Conservation (phyloP, 176 grass and related monocot genomes). For the Musa itinerans region DNA sequence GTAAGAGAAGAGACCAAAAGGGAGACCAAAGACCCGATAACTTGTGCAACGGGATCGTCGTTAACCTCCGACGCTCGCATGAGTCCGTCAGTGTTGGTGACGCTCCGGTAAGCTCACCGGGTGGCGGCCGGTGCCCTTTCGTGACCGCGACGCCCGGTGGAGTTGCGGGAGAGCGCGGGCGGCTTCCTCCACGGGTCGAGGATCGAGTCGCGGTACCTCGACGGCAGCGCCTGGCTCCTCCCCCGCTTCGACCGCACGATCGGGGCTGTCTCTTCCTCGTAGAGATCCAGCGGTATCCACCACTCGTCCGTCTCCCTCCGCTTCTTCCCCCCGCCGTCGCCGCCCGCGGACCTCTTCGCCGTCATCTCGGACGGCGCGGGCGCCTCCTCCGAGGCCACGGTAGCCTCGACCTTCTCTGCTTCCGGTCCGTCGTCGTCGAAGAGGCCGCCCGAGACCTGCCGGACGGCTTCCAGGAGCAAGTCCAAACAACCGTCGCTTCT, state of each 20-base stretch:
- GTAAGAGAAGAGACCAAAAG: too few relatives aligned
- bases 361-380: background rate
- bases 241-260: slow-evolving; percentile 30
- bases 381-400: background rate
- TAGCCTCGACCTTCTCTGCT: background rate
- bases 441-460: slow-evolving; percentile 17
- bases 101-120: background rate
- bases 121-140: background rate
- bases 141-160: background rate
- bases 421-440: slow-evolving; percentile 5
- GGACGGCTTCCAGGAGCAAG: slow-evolving; percentile 21
- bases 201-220: slow-evolving; percentile 25
- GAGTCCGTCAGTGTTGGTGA: too few relatives aligned
- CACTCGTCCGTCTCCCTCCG: background rate
- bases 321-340: background rate
- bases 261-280: slow-evolving; percentile 22
- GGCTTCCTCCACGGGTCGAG: slow-evolving; percentile 21
- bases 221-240: slow-evolving; percentile 19
- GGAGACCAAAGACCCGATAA: too few relatives aligned
- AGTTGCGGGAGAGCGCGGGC: background rate
- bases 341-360: background rate
- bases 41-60: too few relatives aligned
- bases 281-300: slow-evolving; percentile 14
- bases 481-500: background rate
- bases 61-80: too few relatives aligned